phyloP scores from a whole-genome alignment of 768 basidiomycete genomes.

The Tylopilus balloui region DNA sequence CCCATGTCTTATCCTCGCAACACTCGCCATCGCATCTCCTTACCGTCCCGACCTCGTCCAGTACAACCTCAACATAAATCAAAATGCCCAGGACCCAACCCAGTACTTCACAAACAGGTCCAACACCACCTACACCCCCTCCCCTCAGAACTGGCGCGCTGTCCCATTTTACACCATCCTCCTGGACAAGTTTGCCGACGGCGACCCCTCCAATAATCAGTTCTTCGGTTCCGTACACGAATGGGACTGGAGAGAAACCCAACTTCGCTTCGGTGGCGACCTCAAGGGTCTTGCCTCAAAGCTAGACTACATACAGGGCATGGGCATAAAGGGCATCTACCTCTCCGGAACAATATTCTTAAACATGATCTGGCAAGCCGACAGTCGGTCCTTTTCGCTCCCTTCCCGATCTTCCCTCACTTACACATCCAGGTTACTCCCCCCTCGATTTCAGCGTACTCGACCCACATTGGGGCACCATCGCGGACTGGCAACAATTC shows the following conservation, averaged over 20 bases:
- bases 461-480: slow-evolving; percentile 89
- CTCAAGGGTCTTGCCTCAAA: slow-evolving; percentile 68
- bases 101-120: slow-evolving; percentile 61
- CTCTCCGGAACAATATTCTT: slow-evolving; percentile 90
- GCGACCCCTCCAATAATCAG: slow-evolving; percentile 89
- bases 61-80: slow-evolving; percentile 79
- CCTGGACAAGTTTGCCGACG: slow-evolving; percentile 92
- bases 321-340: slow-evolving; percentile 82
- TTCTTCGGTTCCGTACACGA: slow-evolving; percentile 78
- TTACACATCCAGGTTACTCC: slow-evolving; percentile 62
- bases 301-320: slow-evolving; percentile 85
- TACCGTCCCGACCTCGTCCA: slow-evolving; percentile 60
- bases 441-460: slow-evolving; percentile 86
- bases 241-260: slow-evolving; percentile 82
- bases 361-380: slow-evolving; percentile 97
- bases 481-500: slow-evolving; percentile 71
- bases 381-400: slow-evolving; percentile 58
- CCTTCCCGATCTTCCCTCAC: background rate
- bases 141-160: slow-evolving; percentile 82
- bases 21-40: slow-evolving; percentile 52
- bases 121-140: slow-evolving; percentile 67
- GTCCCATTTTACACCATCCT: slow-evolving; percentile 79
- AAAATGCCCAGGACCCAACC: slow-evolving; percentile 59
- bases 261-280: slow-evolving; percentile 87
- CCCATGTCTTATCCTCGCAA: slow-evolving; percentile 24